Evolutionary conservation across 164 flowering plant genomes (phyloP).

Genomic region (Macadamia integrifolia): DNA sequence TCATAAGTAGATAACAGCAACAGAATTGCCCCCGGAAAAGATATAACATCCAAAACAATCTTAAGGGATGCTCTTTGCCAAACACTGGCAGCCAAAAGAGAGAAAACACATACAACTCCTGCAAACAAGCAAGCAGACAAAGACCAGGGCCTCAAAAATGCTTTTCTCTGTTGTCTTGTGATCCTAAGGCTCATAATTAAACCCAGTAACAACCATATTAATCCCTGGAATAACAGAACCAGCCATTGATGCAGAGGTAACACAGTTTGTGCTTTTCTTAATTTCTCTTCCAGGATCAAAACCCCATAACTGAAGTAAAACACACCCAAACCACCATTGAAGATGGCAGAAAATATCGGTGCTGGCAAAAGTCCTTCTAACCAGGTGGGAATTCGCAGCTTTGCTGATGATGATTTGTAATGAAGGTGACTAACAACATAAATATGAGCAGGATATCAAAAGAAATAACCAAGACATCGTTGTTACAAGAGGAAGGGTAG

Average conservation of each 20-base stretch:
- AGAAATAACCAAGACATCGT: constrained; percentile 25
- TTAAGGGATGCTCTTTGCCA: constrained; percentile 11
- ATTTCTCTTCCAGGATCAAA: constrained; percentile 18
- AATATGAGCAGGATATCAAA: constrained; percentile 27
- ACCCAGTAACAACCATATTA: no score
- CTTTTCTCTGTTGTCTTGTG: constrained; percentile 4
- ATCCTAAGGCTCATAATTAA: constrained; percentile 12
- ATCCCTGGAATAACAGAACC: no score
- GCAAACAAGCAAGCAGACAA: constrained; percentile 25
- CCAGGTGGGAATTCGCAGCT: background rate
- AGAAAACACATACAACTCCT: constrained; percentile 21
- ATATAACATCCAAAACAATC: constrained; percentile 24
- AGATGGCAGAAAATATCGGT: constrained; percentile 12
- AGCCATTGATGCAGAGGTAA: no score
- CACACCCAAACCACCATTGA: constrained; percentile 25
- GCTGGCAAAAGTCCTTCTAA: constrained; percentile 1
- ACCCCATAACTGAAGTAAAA: constrained; percentile 25
- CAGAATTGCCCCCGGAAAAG: constrained; percentile 37
- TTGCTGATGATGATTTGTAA: constrained; percentile 7
- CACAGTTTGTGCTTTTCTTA: background rate
- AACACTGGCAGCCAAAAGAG: constrained; percentile 14
- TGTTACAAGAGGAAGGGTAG: constrained; percentile 30
- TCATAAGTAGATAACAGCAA: constrained; percentile 24
- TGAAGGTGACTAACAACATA: constrained; percentile 13
- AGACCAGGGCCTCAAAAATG: constrained; percentile 18